Evolutionary conservation across 176 grass and related monocot genomes (phyloP), one percentile per base, ranked within the genome.

Genomic region (Juncus effusus): DNA sequence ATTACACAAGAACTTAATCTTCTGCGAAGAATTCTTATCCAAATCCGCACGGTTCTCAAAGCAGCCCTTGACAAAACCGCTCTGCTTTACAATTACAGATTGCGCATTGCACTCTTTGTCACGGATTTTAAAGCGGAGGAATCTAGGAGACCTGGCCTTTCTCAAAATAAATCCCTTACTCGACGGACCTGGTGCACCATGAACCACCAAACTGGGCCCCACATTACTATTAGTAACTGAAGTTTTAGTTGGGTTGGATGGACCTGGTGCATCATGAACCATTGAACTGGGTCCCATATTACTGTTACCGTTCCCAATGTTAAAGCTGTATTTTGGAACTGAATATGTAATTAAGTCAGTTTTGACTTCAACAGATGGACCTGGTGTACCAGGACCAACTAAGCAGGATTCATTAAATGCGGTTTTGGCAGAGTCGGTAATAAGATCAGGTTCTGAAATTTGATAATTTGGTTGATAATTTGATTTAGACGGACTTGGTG

Each of bases 131-230:
- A 71, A 59, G 38, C 56, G 54, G 39, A 41, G 10, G 19, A 42
- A 16, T 16, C 67, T 71, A 6, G 7, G 67, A 2, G 67, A 71
- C 52, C 67, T 54, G 14, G 13, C 16, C 67, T 57, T 71, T 71
- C 54, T 71, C 44, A 47, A 47, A 47, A 47, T 47, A 9, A 6
- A 9, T 5, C 9, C 9, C 9, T 47, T 47, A 9, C 9, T 47
- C 19, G 67, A 47, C 2, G 44, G 44, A 47, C 44, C 44, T 47
- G 44, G 44, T 9, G 44, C 9, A 47, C 44, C 44, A 6, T 5
- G 44, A 47, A 47, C 44, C 44, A 47, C 9, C 44, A 47, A 12
- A 59, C 10, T 13, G 51, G 54, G 67, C 19, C 7, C 38, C 38
- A 57, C 51, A 5, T 38, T 49, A 3, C 4, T 54, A 54, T 56